phyloP scores from a whole-genome alignment of 2,329 filamentous ascomycete genomes.

The Verticillium isaacii region DNA sequence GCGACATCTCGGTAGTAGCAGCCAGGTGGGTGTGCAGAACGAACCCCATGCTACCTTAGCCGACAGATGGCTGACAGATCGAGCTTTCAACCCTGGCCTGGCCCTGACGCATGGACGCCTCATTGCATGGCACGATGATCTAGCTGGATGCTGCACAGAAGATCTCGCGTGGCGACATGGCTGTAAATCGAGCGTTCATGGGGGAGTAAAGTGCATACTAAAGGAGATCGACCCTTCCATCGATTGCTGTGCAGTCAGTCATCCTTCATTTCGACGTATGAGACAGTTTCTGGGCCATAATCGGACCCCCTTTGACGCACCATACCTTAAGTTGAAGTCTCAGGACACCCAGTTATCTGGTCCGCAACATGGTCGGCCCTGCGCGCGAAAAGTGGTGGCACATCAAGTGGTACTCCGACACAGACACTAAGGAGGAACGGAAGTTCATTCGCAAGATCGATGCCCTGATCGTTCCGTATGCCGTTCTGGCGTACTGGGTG shows the following conservation, averaged over 20 bases:
- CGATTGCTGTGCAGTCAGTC: not conserved
- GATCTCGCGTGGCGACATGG: not conserved
- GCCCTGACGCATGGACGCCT: not conserved
- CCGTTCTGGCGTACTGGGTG: slow-evolving; percentile 50
- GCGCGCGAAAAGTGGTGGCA: slow-evolving; percentile 25
- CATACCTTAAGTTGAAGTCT: not conserved
- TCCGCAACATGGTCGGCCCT: not conserved
- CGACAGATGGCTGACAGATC: not conserved
- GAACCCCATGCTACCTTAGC: not conserved
- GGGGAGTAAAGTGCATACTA: not conserved
- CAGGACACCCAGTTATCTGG: not conserved
- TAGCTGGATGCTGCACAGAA: not conserved
- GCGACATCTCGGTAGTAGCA: not conserved
- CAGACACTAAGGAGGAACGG: slow-evolving; percentile 44
- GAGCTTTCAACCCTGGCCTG: not conserved
- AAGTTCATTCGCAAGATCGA: slow-evolving; percentile 52
- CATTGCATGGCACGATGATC: not conserved
- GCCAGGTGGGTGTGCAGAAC: not conserved
- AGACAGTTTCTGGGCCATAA: not conserved
- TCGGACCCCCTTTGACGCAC: not conserved
- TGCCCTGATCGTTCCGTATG: slow-evolving; percentile 50
- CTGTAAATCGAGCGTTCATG: not conserved
- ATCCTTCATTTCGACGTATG: not conserved
- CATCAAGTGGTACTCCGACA: slow-evolving; percentile 41
- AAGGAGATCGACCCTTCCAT: not conserved